Evolutionary conservation across 2,329 filamentous ascomycete species (phyloP).

Genomic region (Pyricularia sp.): DNA sequence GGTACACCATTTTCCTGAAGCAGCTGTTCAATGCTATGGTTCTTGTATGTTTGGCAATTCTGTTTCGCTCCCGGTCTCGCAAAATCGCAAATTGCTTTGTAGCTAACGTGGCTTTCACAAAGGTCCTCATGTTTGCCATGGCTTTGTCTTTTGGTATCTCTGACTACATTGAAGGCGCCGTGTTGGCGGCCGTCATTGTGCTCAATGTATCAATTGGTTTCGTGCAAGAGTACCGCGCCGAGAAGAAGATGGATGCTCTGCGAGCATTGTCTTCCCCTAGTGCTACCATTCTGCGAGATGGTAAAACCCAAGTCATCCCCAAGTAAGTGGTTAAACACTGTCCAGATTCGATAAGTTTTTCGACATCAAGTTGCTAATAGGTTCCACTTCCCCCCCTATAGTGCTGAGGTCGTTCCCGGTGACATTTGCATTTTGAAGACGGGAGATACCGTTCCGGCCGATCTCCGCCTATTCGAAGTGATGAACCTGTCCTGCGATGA

Average conservation of each 20-base stretch:
- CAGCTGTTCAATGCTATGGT: constrained; percentile 75
- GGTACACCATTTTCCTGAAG: constrained; percentile 64
- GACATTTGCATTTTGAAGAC: constrained; percentile 60
- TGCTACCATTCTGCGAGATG: constrained; percentile 51
- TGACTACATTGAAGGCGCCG: constrained; percentile 27
- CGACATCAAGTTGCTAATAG: background rate
- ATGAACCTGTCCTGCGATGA: constrained; percentile 79
- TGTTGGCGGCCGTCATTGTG: constrained; percentile 27
- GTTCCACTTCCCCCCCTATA: constrained; percentile 15
- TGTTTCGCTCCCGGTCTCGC: constrained; percentile 16
- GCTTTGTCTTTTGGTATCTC: constrained; percentile 57
- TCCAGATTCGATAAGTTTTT: background rate
- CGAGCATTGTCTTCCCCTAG: constrained; percentile 53
- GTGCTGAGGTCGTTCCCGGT: constrained; percentile 58
- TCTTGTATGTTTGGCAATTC: constrained; percentile 35
- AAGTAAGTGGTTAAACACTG: constrained; percentile 34
- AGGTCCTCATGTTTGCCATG: constrained; percentile 74
- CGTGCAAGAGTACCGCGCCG: constrained; percentile 54
- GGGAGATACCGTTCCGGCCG: constrained; percentile 67
- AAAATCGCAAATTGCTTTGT: background rate
- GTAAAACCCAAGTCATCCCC: constrained; percentile 45
- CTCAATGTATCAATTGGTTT: constrained; percentile 63
- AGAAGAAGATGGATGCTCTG: constrained; percentile 58
- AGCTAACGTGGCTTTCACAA: constrained; percentile 18
- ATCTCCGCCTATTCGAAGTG: constrained; percentile 58